Evolutionary conservation across 371 early-diverging fungal species (phyloP), one percentile per base, ranked within the genome.

Genomic region (Actinomortierella ambigua): DNA sequence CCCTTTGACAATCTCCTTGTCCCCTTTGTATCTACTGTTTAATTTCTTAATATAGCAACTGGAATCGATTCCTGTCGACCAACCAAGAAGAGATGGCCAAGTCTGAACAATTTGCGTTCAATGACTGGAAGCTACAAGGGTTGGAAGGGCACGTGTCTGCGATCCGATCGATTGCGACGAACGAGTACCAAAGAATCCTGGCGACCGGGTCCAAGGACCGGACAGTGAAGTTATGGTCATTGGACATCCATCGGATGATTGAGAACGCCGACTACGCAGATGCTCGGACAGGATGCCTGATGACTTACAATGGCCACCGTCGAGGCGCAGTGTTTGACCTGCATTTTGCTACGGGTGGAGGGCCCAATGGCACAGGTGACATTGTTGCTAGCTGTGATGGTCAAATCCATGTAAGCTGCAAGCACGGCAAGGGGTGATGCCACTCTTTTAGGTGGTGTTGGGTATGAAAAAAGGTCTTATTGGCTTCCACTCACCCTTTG

Each of bases 61-160:
- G 88, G 87, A 87, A 85, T 60, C 73, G 88, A 18, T 88, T 85
- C 53, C 52, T 88, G 55, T 88, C 87, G 0, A 88, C 88, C 2
- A 88, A 88, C 65, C 73, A 73, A 55, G 87, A 87, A 68, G 88
- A 88, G 65, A 88, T 88, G 88, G 86, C 88, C 15, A 87, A 88
- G 41, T 79, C 84, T 1, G 81, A 86, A 83, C 88, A 88, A 43
- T 88, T 88, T 68, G 84, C 86, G 0, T 88, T 88, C 55, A 87
- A 88, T 50, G 87, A 88, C 57, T 71, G 86, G 28, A 88, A 88
- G 44, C 61, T 88, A 14, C 61, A 86, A 41, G 86, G 85, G 3
- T 85, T 83, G 65, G 85, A 82, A 56, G 88, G 84, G 2, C 87
- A 88, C 53, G 79, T 78, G 0, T 81, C 83, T 2, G 76, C 82